Conservation (phyloP, 176 grass and related monocot species). For the Oryza nivara region DNA sequence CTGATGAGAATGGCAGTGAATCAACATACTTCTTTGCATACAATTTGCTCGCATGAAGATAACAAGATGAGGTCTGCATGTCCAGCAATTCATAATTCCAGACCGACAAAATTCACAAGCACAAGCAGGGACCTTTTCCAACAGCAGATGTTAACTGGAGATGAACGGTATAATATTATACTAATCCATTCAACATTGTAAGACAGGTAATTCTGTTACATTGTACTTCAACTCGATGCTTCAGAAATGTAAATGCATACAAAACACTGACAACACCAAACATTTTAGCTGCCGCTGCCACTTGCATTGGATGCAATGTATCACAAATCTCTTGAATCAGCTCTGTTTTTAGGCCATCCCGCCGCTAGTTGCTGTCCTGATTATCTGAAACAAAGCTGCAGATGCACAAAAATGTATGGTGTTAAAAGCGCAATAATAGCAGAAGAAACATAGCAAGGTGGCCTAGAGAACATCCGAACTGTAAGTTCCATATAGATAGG, state of each 20-base stretch:
- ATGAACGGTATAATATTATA: not conserved
- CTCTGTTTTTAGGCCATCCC: slow-evolving; percentile 38
- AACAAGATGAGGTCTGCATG: not conserved
- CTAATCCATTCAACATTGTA: not conserved
- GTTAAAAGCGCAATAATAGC: slow-evolving; percentile 1
- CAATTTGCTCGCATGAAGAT: too few relatives aligned
- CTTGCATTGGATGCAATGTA: slow-evolving; percentile 31
- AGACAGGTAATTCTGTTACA: slow-evolving; percentile 26
- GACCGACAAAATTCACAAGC: too few relatives aligned
- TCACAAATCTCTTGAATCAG: slow-evolving; percentile 22
- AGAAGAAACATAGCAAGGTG: not conserved
- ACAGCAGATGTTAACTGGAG: not conserved
- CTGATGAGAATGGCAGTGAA: too few relatives aligned
- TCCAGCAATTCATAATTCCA: not conserved
- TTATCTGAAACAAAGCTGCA: slow-evolving; percentile 72
- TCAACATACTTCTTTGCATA: too few relatives aligned
- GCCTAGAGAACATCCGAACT: not conserved
- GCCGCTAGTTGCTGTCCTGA: slow-evolving; percentile 54
- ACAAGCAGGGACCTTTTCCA: not conserved
- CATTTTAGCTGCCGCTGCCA: slow-evolving; percentile 25
- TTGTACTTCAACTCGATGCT: not conserved
- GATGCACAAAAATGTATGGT: not conserved
- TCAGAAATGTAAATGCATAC: not conserved
- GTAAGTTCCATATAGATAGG: not conserved
- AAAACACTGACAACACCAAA: slow-evolving; percentile 16